Percentiles rank a stretch among this genome's conserved stretches.
These are phyloP conservation scores for Amoebophrya sp. DNA, from an alignment of 169 alveolate species.

Conservation along the genomic window DNA sequence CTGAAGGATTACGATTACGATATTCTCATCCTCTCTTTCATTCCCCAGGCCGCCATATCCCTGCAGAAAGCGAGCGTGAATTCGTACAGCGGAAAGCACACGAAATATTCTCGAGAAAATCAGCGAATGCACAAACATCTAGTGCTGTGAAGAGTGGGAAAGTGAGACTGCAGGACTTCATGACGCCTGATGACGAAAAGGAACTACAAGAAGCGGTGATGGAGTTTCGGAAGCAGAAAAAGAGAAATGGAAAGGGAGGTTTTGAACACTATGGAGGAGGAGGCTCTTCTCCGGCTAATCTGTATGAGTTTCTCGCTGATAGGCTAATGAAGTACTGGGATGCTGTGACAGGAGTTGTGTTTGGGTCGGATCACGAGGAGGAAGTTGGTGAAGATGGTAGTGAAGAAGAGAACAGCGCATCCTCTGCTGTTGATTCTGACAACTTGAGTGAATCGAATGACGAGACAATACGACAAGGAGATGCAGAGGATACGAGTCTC, in stretches of 20 bases:
- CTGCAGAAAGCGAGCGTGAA: too few species aligned
- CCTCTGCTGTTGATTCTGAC: too few species aligned
- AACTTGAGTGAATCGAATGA: too few species aligned
- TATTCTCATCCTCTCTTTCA: too few species aligned
- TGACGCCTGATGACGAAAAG: not conserved
- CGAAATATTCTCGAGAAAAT: not conserved
- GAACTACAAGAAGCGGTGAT: slow-evolving; percentile 1
- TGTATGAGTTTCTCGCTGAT: not conserved
- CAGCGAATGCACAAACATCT: not conserved
- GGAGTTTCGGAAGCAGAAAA: not conserved
- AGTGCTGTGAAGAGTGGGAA: not conserved
- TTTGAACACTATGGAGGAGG: not conserved
- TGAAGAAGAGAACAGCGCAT: too few species aligned
- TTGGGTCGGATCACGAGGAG: not conserved
- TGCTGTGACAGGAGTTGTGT: not conserved
- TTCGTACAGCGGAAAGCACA: not conserved
- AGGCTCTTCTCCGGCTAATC: not conserved
- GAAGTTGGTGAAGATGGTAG: not conserved
- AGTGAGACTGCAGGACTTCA: not conserved
- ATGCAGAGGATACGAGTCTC: too few species aligned
- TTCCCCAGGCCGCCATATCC: too few species aligned
- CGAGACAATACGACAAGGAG: too few species aligned
- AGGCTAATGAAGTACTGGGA: not conserved
- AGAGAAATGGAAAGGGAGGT: not conserved
- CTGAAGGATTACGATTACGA: too few species aligned